Conservation (phyloP, 768 basidiomycete species). For the Psilocybe cyanescens region DNA sequence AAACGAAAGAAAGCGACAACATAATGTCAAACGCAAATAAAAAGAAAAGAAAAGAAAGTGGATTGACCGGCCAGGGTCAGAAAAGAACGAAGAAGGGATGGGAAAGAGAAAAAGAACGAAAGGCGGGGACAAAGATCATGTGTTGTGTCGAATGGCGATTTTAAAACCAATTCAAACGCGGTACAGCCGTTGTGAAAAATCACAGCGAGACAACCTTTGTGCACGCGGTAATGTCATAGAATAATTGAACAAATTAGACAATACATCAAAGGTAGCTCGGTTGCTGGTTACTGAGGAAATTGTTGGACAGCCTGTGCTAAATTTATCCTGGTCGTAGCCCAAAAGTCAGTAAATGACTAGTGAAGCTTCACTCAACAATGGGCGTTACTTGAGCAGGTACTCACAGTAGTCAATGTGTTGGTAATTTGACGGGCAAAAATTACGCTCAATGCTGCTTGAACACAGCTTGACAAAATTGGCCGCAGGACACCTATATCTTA, state of each 20-base stretch:
- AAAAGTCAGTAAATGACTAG: no score
- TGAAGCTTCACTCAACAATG: no score
- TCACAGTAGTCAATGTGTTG: no score
- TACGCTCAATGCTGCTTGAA: no score
- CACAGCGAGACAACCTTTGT: not conserved
- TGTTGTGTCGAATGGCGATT: not conserved
- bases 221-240: constrained; percentile 3
- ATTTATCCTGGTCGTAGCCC: not conserved
- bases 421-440: no score
- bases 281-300: not conserved
- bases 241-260: not conserved
- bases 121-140: not conserved
- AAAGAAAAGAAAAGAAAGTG: constrained; percentile 7
- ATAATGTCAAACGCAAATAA: constrained; percentile 10
- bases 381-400: no score
- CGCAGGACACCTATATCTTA: no score
- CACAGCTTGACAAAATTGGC: no score
- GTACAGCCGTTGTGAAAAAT: not conserved
- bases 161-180: not conserved
- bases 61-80: constrained; percentile 19
- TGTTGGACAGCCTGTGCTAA: constrained; percentile 1
- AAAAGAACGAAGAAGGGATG: not conserved
- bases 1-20: constrained; percentile 11
- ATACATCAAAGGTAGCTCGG: not conserved
- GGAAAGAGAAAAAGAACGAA: constrained; percentile 6